Percentiles rank a stretch among this genome's conserved stretches.
Conservation (phyloP, 106 monocot genomes). For the Triglochin maritima region DNA sequence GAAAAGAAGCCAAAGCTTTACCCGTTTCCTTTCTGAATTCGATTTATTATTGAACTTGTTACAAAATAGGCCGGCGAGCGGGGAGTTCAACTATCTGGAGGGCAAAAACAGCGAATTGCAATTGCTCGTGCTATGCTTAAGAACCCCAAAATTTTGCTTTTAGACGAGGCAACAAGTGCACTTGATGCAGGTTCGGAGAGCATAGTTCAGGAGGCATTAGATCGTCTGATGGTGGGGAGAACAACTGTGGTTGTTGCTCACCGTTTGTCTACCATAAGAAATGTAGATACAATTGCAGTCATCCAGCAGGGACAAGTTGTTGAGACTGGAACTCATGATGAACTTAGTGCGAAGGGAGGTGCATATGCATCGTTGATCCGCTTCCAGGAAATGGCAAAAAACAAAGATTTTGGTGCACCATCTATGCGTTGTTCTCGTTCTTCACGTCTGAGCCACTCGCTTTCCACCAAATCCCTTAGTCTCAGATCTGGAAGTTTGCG, state of each 20-base stretch:
- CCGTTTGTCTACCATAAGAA: constrained; percentile 84
- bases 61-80: constrained; percentile 73
- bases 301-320: constrained; percentile 97
- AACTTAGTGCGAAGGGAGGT: constrained; percentile 79
- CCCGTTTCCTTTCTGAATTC: too few species aligned
- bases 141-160: constrained; percentile 90
- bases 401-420: constrained; percentile 51
- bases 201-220: constrained; percentile 93
- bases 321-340: constrained; percentile 89
- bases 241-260: constrained; percentile 97
- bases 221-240: constrained; percentile 91
- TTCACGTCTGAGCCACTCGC: constrained; percentile 82
- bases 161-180: constrained; percentile 96
- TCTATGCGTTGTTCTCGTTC: constrained; percentile 67
- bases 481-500: constrained; percentile 81
- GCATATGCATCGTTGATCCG: constrained; percentile 74
- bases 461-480: constrained; percentile 89
- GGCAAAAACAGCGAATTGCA: constrained; percentile 95
- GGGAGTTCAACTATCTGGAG: constrained; percentile 91
- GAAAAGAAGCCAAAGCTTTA: too few species aligned
- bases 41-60: neutral
- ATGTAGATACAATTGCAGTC: constrained; percentile 85
- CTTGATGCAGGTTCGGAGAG: constrained; percentile 89
- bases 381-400: constrained; percentile 87
- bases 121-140: constrained; percentile 98